phyloP scores from a whole-genome alignment of 257 asterid genomes.

The Anisodus acutangulus region DNA sequence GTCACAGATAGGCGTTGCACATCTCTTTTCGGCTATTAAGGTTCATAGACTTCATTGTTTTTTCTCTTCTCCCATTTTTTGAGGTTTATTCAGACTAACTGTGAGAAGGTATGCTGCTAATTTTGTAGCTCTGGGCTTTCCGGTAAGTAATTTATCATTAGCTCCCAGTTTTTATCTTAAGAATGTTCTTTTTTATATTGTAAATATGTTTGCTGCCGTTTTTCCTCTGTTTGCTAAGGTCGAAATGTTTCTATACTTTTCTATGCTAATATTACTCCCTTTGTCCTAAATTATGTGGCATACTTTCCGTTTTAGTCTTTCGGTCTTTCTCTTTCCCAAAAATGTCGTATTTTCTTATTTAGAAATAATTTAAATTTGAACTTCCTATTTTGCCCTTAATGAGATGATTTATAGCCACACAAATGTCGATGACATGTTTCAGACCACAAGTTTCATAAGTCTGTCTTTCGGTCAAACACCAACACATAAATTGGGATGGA shows the following conservation, averaged over 20 bases:
- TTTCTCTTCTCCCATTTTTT: slow-evolving; percentile 15
- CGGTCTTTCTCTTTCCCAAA: neutral
- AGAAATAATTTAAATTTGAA: neutral
- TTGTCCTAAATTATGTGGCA: neutral
- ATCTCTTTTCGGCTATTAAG: slow-evolving; percentile 67
- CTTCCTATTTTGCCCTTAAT: neutral
- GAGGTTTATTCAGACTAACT: neutral
- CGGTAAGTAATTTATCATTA: neutral
- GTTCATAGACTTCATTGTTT: slow-evolving; percentile 40
- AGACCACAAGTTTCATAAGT: neutral
- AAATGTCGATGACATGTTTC: neutral
- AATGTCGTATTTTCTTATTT: neutral
- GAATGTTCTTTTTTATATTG: neutral
- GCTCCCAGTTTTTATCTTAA: neutral
- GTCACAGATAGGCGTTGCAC: slow-evolving; percentile 83
- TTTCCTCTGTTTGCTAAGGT: neutral
- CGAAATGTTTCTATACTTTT: neutral
- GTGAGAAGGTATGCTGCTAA: neutral
- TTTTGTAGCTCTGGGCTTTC: neutral
- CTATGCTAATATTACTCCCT: slow-evolving; percentile 1
- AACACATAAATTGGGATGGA: slow-evolving; percentile 11
- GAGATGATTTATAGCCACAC: neutral
- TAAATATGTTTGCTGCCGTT: neutral
- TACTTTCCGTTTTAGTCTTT: neutral
- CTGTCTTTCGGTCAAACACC: neutral